These are phyloP conservation scores for Diaporthe ampelina DNA, from an alignment of 2,329 filamentous ascomycete genomes.

Conservation along the genomic window DNA sequence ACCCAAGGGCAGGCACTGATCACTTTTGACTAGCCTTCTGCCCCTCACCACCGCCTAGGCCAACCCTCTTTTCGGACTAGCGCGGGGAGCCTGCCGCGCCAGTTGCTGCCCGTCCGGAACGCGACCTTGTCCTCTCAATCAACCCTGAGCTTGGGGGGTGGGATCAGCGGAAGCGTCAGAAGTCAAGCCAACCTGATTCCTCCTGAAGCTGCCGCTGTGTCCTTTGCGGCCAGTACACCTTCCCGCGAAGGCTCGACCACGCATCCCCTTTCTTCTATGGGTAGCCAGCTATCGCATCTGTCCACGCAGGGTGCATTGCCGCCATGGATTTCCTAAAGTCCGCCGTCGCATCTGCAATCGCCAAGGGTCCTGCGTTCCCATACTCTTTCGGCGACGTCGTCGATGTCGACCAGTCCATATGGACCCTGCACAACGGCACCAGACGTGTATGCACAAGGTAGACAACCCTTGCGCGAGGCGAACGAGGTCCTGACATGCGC, in stretches of 20 bases:
- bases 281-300: slow-evolving; percentile 22
- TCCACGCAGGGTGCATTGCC: slow-evolving; percentile 29
- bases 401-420: slow-evolving; percentile 93
- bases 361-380: slow-evolving; percentile 92
- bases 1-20: slow-evolving; percentile 5
- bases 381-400: slow-evolving; percentile 94
- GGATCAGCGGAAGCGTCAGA: not conserved
- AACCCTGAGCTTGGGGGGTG: slow-evolving; percentile 6
- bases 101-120: slow-evolving; percentile 18
- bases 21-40: slow-evolving; percentile 33
- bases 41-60: slow-evolving; percentile 39
- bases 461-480: not conserved
- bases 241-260: not conserved
- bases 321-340: slow-evolving; percentile 98
- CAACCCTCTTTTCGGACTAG: slow-evolving; percentile 23
- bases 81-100: slow-evolving; percentile 21
- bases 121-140: slow-evolving; percentile 24
- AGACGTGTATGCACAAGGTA: slow-evolving; percentile 75
- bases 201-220: not conserved
- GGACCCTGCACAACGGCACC: slow-evolving; percentile 95
- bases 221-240: not conserved
- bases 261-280: slow-evolving; percentile 37
- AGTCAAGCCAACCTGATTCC: not conserved
- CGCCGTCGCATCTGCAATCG: slow-evolving; percentile 95
- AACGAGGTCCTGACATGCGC: slow-evolving; percentile 25